phyloP scores from a whole-genome alignment of 352 stramenopile genomes.

The Detonula confervacea region DNA sequence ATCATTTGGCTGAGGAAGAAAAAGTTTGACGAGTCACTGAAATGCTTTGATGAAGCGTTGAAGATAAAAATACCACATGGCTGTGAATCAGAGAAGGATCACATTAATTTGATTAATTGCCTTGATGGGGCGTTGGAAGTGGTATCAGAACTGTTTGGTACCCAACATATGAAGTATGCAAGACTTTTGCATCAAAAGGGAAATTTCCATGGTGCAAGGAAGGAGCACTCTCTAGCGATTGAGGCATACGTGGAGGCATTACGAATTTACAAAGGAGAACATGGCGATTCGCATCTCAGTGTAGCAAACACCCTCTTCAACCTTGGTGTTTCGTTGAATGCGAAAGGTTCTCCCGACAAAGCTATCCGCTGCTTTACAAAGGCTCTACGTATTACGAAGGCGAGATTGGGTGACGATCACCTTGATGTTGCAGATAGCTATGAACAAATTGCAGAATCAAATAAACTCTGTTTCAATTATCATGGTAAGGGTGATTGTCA shows the following conservation, averaged over 20 bases:
- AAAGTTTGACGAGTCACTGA: conserved; percentile 63
- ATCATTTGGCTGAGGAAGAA: conserved; percentile 62
- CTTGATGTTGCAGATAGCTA: conserved; percentile 68
- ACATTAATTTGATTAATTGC: conserved; percentile 57
- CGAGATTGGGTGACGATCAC: conserved; percentile 70
- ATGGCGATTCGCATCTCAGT: conserved; percentile 64
- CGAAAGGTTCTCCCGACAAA: conserved; percentile 70
- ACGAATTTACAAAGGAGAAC: conserved; percentile 62
- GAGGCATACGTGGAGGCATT: conserved; percentile 66
- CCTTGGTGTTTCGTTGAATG: conserved; percentile 70
- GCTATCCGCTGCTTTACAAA: conserved; percentile 68
- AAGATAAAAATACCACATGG: conserved; percentile 61
- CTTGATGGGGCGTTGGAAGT: conserved; percentile 63
- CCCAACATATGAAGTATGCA: conserved; percentile 60
- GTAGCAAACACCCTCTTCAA: conserved; percentile 73
- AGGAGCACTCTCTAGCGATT: conserved; percentile 64
- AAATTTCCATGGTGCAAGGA: conserved; percentile 52
- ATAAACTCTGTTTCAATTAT: conserved; percentile 58
- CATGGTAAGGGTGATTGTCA: no score
- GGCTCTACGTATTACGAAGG: conserved; percentile 61
- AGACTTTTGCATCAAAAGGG: conserved; percentile 66
- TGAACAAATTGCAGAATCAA: conserved; percentile 62
- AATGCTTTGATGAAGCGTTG: conserved; percentile 61
- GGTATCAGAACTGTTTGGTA: conserved; percentile 48
- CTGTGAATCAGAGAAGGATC: conserved; percentile 56